Conservation (phyloP, 2,329 filamentous ascomycete species). For the Scedosporium aurantiacum region DNA sequence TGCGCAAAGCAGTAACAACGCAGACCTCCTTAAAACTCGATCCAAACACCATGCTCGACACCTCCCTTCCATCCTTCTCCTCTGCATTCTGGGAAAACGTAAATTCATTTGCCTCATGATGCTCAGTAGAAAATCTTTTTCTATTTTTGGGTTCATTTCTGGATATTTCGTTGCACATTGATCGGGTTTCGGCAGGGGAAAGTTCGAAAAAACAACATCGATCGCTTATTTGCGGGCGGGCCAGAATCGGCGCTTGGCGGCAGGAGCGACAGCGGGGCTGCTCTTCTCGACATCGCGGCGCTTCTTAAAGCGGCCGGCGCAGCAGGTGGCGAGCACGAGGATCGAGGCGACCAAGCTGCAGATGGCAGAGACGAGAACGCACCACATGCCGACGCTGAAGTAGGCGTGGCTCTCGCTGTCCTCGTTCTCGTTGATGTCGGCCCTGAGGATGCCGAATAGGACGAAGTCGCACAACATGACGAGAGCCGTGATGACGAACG, state of each 20-base stretch:
- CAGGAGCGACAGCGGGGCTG: not conserved
- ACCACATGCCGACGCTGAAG: conserved; percentile 48
- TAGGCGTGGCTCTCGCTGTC: conserved; percentile 28
- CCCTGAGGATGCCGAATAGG: conserved; percentile 40
- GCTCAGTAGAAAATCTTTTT: not conserved
- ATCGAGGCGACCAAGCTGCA: conserved; percentile 42
- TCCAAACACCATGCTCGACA: not conserved
- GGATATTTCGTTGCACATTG: not conserved
- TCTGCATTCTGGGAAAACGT: not conserved
- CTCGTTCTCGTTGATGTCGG: conserved; percentile 37
- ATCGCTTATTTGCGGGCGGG: not conserved
- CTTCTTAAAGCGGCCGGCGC: conserved; percentile 33
- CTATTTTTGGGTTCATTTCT: not conserved
- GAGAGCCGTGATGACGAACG: conserved; percentile 36
- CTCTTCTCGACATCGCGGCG: conserved; percentile 11
- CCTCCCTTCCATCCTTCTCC: not conserved
- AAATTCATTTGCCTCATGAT: not conserved
- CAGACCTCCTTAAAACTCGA: not conserved
- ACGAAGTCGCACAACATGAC: conserved; percentile 47
- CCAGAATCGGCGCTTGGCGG: not conserved
- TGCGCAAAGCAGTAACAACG: not conserved
- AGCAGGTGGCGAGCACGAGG: conserved; percentile 52
- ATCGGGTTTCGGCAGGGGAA: not conserved
- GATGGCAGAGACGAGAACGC: conserved; percentile 43
- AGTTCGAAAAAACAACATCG: not conserved